Conservation (phyloP, 306 rosid genomes). For the Corylus heterophylla region DNA sequence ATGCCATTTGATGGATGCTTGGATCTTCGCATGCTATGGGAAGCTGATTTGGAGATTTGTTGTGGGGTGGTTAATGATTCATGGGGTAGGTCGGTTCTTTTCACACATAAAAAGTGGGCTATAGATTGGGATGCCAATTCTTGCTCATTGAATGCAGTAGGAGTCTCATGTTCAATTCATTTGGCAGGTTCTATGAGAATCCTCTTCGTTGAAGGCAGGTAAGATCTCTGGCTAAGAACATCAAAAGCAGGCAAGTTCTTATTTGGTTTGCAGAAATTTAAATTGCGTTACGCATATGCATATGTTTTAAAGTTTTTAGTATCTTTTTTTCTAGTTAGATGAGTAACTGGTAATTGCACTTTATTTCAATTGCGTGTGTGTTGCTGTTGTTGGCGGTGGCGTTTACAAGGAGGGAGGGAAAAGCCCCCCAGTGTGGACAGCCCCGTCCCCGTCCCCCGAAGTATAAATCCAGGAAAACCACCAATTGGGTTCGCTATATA, state of each 20-base stretch:
- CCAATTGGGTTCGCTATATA: too few species aligned
- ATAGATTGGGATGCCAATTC: constrained; percentile 8
- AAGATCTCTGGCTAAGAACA: background rate
- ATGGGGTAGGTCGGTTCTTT: constrained; percentile 25
- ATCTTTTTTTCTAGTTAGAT: background rate
- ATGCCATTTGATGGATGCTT: constrained; percentile 27
- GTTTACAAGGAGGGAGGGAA: too few species aligned
- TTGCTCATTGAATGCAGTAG: constrained; percentile 12
- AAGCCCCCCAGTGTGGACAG: too few species aligned
- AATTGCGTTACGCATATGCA: background rate
- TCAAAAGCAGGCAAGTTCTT: constrained; percentile 9
- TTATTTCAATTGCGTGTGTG: too few species aligned
- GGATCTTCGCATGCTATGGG: constrained; percentile 7
- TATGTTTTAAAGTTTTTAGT: background rate
- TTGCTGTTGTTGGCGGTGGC: too few species aligned
- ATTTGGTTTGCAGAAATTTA: constrained; percentile 3
- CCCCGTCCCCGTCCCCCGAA: too few species aligned
- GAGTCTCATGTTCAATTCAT: constrained; percentile 25
- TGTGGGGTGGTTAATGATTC: constrained; percentile 1
- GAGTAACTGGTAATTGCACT: background rate
- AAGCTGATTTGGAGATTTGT: constrained; percentile 23
- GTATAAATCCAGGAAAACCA: too few species aligned
- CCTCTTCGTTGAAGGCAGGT: constrained; percentile 23
- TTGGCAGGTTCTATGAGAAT: constrained; percentile 17
- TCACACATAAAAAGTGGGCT: background rate